Evolutionary conservation across 2,329 filamentous ascomycete genomes (phyloP), one percentile per base, ranked within the genome.

Genomic region (Phialophora tarda): DNA sequence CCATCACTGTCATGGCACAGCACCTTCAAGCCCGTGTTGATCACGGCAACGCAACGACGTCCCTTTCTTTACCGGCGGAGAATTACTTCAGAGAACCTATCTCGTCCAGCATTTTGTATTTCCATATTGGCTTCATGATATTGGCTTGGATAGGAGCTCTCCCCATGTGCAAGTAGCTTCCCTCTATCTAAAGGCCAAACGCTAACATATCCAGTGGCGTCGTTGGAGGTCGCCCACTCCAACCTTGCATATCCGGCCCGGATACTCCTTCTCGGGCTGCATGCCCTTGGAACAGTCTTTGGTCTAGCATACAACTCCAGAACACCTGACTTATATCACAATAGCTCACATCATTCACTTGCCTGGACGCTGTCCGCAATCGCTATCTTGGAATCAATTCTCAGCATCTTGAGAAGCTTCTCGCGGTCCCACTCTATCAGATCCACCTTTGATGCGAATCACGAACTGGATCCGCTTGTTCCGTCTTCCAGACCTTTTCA

Each of bases 271-370:
- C 77, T 91, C 48, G 79, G 82, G 0, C 76, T 84, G 38, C 92
- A 93, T 75, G 83, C 82, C 2, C 72, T 89, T 1, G 91, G 89
- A 21, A 72, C 93, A 23, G 74, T 91, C 11, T 75, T 91, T 28
- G 88, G 86, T 8, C 83, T 86, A 57, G 80, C 91, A 38, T 97
- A 97, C 81, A 92, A 95, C 76, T 83, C 85, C 64, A 87, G 85
- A 69, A 96, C 92, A 0, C 92, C 93, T 0, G 91, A 97, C 75
- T 81, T 97, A 21, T 97, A 97, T 76, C 88, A 88, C 32, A 89
- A 91, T 75, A 96, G 96, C 75, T 86, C 89, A n/a, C 93, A 97
- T 77, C 89, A 92, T 80, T 93, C 91, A 77, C 84, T 94, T 51
- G 93, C 93, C 60, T 98, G 94, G 94, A 83, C 91, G 48, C 84